A percentile compares a stretch with the other conserved stretches of the same genome.
Evolutionary conservation across 257 asterid genomes (phyloP).

Genomic region (Echium plantagineum): DNA sequence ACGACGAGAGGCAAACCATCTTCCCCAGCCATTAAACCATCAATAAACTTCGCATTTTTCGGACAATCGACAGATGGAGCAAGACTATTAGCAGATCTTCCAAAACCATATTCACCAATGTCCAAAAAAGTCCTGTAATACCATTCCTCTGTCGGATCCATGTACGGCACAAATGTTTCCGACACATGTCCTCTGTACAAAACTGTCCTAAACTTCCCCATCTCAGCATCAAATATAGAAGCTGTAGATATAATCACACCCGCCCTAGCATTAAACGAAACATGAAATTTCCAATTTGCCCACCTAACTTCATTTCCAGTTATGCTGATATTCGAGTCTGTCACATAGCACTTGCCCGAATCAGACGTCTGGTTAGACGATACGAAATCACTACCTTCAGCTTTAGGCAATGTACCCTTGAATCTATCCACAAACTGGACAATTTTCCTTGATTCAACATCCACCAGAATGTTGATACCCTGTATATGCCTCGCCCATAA

Average conservation of each 20-base stretch:
- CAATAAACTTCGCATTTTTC: constrained; percentile 37
- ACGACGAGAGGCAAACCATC: constrained; percentile 36
- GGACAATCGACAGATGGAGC: constrained; percentile 52
- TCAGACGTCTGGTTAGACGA: constrained; percentile 23
- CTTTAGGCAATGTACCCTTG: constrained; percentile 30
- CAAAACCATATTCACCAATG: constrained; percentile 75
- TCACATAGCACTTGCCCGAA: constrained; percentile 16
- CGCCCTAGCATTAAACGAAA: constrained; percentile 47
- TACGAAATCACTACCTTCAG: constrained; percentile 39
- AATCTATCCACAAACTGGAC: constrained; percentile 27
- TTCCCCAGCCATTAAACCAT: constrained; percentile 46
- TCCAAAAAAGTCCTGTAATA: constrained; percentile 60
- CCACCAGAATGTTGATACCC: constrained; percentile 39
- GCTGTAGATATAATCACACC: constrained; percentile 58
- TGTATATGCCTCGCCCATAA: constrained; percentile 64
- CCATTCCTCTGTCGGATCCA: constrained; percentile 68
- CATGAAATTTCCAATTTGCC: constrained; percentile 64
- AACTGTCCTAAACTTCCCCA: constrained; percentile 30
- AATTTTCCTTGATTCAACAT: constrained; percentile 38
- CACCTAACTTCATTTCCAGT: constrained; percentile 35
- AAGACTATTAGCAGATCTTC: constrained; percentile 48
- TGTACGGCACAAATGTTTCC: constrained; percentile 72
- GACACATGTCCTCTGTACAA: constrained; percentile 62
- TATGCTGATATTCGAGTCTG: constrained; percentile 20
- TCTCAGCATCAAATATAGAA: constrained; percentile 22